These are phyloP conservation scores for Avena eriantha DNA, from an alignment of 176 grass and related monocot genomes.

Conservation along the genomic window DNA sequence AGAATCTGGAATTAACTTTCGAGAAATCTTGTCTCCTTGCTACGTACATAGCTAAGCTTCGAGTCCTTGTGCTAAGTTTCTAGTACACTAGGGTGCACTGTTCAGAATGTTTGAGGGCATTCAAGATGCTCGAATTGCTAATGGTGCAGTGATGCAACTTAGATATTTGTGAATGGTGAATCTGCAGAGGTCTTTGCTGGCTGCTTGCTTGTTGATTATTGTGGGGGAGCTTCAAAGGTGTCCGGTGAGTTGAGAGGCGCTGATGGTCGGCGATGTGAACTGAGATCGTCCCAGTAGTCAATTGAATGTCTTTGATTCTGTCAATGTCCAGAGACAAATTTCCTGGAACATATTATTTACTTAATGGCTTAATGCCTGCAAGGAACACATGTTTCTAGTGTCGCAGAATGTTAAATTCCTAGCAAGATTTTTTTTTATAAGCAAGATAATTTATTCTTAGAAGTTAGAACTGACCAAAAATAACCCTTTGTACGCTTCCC, in stretches of 20 bases:
- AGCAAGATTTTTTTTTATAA: not conserved
- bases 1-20: conserved; percentile 1
- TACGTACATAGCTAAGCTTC: not conserved
- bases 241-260: not conserved
- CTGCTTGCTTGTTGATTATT: not conserved
- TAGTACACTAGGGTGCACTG: not conserved
- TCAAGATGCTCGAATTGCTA: not conserved
- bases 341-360: not conserved
- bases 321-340: not conserved
- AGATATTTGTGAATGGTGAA: not conserved
- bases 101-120: not conserved
- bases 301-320: not conserved
- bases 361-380: not conserved
- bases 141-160: not conserved
- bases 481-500: not conserved
- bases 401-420: not conserved
- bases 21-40: not conserved
- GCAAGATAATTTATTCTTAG: not conserved
- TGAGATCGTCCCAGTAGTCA: not conserved
- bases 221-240: not conserved
- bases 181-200: not conserved
- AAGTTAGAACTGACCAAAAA: not conserved
- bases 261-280: not conserved
- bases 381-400: not conserved
- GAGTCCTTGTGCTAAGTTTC: not conserved